These are phyloP conservation scores for Centrapalus pauciflorus DNA, from an alignment of 129 eudicot species.

Conservation along the genomic window DNA sequence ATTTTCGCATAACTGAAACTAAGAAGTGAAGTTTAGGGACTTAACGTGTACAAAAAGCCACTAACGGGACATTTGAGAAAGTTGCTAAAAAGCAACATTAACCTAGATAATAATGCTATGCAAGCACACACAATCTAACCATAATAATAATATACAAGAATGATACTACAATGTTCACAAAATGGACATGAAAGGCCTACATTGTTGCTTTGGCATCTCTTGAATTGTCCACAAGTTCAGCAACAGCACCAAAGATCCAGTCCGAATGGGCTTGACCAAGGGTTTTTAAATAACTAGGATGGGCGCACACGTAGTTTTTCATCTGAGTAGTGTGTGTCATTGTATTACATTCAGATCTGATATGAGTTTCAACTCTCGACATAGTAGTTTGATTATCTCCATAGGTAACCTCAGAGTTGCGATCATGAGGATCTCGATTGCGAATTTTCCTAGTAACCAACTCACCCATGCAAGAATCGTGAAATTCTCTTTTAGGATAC, in stretches of 20 bases:
- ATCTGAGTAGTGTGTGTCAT: slow-evolving; percentile 1
- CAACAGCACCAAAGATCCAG: slow-evolving; percentile 82
- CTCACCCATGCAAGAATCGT: slow-evolving; percentile 14
- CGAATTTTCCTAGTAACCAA: slow-evolving; percentile 15
- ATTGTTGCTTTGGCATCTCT: slow-evolving; percentile 68
- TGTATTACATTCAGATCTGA: slow-evolving; percentile 9
- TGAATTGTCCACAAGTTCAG: slow-evolving; percentile 76
- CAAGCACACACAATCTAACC: no score
- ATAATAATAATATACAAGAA: neutral
- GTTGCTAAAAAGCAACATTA: no score
- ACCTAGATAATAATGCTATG: neutral
- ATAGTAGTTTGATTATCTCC: slow-evolving; percentile 9
- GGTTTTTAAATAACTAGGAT: slow-evolving; percentile 67
- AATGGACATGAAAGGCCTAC: slow-evolving; percentile 19
- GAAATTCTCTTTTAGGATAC: neutral
- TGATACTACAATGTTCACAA: neutral
- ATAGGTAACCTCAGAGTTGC: neutral
- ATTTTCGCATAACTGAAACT: no score
- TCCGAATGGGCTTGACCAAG: slow-evolving; percentile 74
- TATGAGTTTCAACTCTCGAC: slow-evolving; percentile 14
- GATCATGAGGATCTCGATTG: slow-evolving; percentile 14
- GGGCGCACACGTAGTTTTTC: slow-evolving; percentile 33
- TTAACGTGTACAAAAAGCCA: no score
- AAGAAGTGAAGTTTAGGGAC: no score
- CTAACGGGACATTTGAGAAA: no score